Base-by-base conservation (phyloP, 1,284 basidiomycete species). In the Testicularia cyperi region DNA sequence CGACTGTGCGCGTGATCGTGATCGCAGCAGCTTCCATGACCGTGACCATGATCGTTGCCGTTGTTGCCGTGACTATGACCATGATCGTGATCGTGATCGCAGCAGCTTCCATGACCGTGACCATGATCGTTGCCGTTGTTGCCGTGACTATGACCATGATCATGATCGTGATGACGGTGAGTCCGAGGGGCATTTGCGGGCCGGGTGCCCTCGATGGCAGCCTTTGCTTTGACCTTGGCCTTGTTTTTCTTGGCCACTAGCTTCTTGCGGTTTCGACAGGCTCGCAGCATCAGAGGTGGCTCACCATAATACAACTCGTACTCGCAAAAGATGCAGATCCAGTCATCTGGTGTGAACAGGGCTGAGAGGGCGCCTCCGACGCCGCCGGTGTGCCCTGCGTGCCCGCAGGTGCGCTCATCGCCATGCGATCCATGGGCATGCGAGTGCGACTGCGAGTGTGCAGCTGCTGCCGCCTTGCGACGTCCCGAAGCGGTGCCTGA, bases 311-410 rank as follows among this genome's bases (percentile, higher is more conserved):
- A 74, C 28, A 78, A 47, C 45, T 76, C 68, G 52, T 77, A 77
- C 31, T 78, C 77, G 67, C 77, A 78, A 43, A 77, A 77, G 6
- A 71, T 19, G 49, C 77, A 78, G 24, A 77, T 52, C 72, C 72
- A 77, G 24, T 70, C 68, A 21, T 58, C 62, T 8, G 31, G 22
- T 16, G 44, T 62, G 45, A 52, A 70, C 42, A 42, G 40, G 18
- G 42, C 62, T 12, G 60, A 57, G 38, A n/a, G n/a, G n/a, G n/a
- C n/a, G n/a, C n/a, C n/a, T n/a, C n/a, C n/a, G n/a, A n/a, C n/a
- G n/a, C n/a, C n/a, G n/a, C n/a, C n/a, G n/a, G n/a, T n/a, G n/a
- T n/a, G n/a, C n/a, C n/a, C n/a, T n/a, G n/a, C n/a, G n/a, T n/a
- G n/a, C n/a, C n/a, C n/a, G n/a, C n/a, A n/a, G n/a, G n/a, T n/a